A percentile compares a stretch with the other conserved stretches of the same genome.
phyloP scores from a whole-genome alignment of 2,329 filamentous ascomycete genomes.

The Neofusicoccum sp. region DNA sequence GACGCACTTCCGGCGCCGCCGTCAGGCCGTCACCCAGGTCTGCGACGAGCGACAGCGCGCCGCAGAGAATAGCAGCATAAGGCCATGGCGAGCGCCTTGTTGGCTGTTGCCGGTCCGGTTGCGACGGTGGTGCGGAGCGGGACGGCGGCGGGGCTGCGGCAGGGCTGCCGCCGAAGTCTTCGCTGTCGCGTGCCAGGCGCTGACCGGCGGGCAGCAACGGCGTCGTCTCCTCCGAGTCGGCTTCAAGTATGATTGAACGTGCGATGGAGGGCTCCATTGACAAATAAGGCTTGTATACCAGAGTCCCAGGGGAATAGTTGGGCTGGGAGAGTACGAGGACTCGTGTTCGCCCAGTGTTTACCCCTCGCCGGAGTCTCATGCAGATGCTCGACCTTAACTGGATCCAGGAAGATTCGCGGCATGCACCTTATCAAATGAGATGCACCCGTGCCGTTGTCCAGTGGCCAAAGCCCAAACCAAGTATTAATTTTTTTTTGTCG shows the following conservation, averaged over 20 bases:
- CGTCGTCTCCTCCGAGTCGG: not conserved
- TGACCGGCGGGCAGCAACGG: not conserved
- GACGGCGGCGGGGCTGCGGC: not conserved
- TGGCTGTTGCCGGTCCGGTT: no score
- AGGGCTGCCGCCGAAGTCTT: not conserved
- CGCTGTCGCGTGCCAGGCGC: not conserved
- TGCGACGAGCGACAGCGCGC: constrained; percentile 7
- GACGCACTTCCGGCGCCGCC: constrained; percentile 8
- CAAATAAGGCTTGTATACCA: not conserved
- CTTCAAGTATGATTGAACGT: not conserved
- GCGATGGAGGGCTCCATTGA: not conserved
- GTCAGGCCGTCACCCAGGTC: constrained; percentile 16
- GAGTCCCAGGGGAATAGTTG: not conserved
- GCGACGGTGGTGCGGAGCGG: not conserved
- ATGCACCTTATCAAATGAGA: not conserved
- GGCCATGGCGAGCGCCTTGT: not conserved
- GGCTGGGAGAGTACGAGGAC: not conserved
- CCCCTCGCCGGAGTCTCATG: constrained; percentile 4
- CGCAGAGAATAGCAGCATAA: not conserved
- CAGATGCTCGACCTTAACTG: not conserved
- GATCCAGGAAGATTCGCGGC: no score
- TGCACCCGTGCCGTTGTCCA: no score
- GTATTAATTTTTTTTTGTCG: not conserved
- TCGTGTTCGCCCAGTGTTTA: not conserved
- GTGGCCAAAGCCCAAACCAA: not conserved